Evolutionary conservation across 2,329 filamentous ascomycete genomes (phyloP), one percentile per base, ranked within the genome.

Genomic region (Cytospora piceae): DNA sequence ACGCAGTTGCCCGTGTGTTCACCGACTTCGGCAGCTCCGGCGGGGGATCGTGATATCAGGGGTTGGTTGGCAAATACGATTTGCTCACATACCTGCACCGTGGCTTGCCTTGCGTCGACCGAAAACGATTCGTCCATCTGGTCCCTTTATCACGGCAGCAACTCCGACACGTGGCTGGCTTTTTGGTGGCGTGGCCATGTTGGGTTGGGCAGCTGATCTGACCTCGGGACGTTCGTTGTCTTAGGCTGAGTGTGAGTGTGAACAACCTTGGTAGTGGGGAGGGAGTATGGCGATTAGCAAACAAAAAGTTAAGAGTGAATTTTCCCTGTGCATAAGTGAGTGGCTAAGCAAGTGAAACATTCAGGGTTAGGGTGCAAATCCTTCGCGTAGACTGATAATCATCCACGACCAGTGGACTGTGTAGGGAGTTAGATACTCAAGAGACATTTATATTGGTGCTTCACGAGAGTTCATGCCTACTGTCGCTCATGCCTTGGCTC

Each of bases 71-170:
- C 27, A 52, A 46, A n/a, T 20, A n/a, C 7, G 20, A 22, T 12
- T n/a, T n/a, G 31, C 20, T n/a, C 39, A 74, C 75, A 65, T 70
- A 83, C 84, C 82, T 37, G 76, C 74, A 9, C 84, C 84, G 52
- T 84, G 83, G 61, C 79, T 81, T 1, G 81, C 80, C 62, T 77
- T 77, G 15, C 85, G 79, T 64, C 78, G 79, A 4, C 84, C 82
- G 3, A 83, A 69, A 7, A 86, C 69, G 39, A 86, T 68, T 56
- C 77, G 74, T n/a, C 80, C 81, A 8, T 80, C 71, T 3, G 69
- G 69, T 65, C 81, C 77, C 64, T 73, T 73, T 60, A 87, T 74
- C 31, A 87, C 71, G 37, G 78, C 80, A 0, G 81, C 79, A 6
- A 86, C 77, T 53, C 84, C 84, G 17, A 85, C 80, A 12, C 82